A percentile compares a stretch with the other conserved stretches of the same genome.
Conservation (phyloP, 129 eudicot genomes). For the Chrysanthemum lavandulifolium region DNA sequence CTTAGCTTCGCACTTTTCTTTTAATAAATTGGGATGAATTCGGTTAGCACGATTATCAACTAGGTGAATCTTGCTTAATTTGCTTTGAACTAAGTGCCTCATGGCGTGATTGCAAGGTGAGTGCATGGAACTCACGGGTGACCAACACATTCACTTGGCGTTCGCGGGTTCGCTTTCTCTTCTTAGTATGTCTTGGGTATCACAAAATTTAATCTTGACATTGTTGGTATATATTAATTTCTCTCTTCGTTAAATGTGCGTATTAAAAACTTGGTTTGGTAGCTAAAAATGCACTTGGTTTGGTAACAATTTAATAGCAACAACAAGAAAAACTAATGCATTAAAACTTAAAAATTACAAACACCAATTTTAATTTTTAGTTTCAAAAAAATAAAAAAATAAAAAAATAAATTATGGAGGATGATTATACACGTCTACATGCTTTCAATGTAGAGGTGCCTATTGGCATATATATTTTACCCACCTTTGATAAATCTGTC, state of each 20-base stretch:
- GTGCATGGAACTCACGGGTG: too few species aligned
- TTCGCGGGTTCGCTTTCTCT: too few species aligned
- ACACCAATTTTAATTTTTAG: not conserved
- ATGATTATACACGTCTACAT: slow-evolving; percentile 44
- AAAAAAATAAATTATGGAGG: slow-evolving; percentile 18
- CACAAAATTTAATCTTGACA: too few species aligned
- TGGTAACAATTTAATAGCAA: not conserved
- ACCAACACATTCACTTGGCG: too few species aligned
- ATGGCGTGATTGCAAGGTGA: too few species aligned
- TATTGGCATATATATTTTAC: slow-evolving; percentile 28
- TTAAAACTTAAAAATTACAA: not conserved
- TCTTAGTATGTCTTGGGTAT: too few species aligned
- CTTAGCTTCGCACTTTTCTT: too few species aligned
- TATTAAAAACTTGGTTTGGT: not conserved
- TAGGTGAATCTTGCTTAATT: too few species aligned
- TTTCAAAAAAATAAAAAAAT: not conserved
- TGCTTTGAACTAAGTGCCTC: too few species aligned
- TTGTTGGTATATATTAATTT: too few species aligned
- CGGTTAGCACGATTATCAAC: too few species aligned
- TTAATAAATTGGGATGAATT: too few species aligned
- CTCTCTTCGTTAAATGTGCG: not conserved
- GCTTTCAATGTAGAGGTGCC: slow-evolving; percentile 16
- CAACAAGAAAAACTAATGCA: not conserved
- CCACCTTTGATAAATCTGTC: slow-evolving; percentile 19
- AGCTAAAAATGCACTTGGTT: not conserved